These are phyloP conservation scores for Penicillium sp. DNA, from an alignment of 2,329 filamentous ascomycete species.

Conservation along the genomic window DNA sequence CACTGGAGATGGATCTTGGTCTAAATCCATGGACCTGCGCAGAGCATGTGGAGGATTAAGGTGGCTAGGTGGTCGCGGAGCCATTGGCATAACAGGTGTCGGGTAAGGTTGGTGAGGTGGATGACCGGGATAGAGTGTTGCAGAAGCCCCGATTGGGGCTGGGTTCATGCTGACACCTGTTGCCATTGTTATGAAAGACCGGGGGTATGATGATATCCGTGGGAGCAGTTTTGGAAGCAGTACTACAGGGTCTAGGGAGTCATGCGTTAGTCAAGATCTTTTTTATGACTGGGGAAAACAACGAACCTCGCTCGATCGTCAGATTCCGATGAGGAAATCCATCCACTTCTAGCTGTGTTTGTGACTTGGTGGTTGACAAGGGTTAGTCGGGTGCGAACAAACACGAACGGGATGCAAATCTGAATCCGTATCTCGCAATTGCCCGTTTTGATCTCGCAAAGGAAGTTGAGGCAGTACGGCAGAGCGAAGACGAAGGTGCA, in stretches of 20 bases:
- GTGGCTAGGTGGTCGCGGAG: constrained; percentile 22
- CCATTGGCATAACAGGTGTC: constrained; percentile 25
- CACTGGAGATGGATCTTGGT: constrained; percentile 33
- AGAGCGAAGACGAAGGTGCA: background rate
- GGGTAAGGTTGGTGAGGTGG: constrained; percentile 40
- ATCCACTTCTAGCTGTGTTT: constrained; percentile 18
- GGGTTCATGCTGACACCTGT: constrained; percentile 34
- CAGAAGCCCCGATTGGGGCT: constrained; percentile 38
- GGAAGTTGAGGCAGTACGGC: background rate
- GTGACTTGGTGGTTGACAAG: background rate
- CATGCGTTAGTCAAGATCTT: background rate
- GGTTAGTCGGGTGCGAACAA: background rate
- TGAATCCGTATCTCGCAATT: background rate
- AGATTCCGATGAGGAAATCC: constrained; percentile 39
- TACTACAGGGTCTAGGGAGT: background rate
- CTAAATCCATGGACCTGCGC: constrained; percentile 39
- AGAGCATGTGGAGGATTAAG: constrained; percentile 42
- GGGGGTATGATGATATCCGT: constrained; percentile 9
- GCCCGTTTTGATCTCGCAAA: background rate
- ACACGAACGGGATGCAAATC: background rate
- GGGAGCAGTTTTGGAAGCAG: background rate
- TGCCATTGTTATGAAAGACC: constrained; percentile 19
- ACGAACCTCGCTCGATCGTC: constrained; percentile 35
- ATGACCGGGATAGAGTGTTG: constrained; percentile 40
- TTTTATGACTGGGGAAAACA: background rate